phyloP scores from a whole-genome alignment of 257 asterid genomes.

The Echites panduratus region DNA sequence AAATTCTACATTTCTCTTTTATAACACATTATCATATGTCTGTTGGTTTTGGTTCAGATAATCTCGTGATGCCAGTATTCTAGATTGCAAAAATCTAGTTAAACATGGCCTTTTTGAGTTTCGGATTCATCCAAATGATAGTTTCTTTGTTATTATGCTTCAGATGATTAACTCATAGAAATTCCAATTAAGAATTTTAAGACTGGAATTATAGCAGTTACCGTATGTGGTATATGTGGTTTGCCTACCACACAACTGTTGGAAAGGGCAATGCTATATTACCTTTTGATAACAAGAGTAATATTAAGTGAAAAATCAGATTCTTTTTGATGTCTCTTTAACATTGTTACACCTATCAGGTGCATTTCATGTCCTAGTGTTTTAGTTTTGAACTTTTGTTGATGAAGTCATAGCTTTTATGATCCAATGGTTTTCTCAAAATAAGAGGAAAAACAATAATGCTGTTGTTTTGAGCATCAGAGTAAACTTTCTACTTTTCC shows the following conservation, averaged over 20 bases:
- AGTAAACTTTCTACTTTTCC: not conserved
- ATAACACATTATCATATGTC: not conserved
- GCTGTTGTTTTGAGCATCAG: not conserved
- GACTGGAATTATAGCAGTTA: not conserved
- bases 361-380: not conserved
- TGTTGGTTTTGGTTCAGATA: not conserved
- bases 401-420: not conserved
- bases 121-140: not conserved
- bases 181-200: not conserved
- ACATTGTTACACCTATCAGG: not conserved
- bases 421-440: not conserved
- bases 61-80: not conserved
- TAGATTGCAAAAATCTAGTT: not conserved
- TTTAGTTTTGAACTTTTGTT: not conserved
- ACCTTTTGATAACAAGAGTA: not conserved
- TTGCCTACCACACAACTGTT: not conserved
- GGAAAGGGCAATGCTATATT: not conserved
- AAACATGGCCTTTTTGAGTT: not conserved
- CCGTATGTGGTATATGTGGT: not conserved
- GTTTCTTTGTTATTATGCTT: not conserved
- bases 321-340: not conserved
- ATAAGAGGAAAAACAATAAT: not conserved
- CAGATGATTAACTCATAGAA: not conserved
- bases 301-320: not conserved
- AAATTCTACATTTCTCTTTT: not conserved